A percentile compares a stretch with the other conserved stretches of the same genome.
Conservation (phyloP, 805 yeast species). For the Saccharomycopsis olivae region DNA sequence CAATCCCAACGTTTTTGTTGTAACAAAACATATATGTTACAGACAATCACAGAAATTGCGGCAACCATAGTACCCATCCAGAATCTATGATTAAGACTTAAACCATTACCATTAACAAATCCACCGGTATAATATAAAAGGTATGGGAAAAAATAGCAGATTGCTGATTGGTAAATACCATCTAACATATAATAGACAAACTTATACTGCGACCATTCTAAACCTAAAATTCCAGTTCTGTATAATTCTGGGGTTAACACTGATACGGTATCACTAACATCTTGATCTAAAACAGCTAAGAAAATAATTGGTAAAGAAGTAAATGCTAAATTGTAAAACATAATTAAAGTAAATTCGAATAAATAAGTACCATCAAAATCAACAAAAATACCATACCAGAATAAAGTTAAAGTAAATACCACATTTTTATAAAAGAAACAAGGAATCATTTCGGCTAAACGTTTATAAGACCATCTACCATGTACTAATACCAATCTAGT, state of each 20-base stretch:
- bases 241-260: conserved; percentile 63
- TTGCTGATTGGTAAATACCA: conserved; percentile 61
- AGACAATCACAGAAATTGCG: conserved; percentile 49
- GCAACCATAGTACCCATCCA: conserved; percentile 60
- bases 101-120: conserved; percentile 36
- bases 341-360: conserved; percentile 67
- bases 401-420: conserved; percentile 59
- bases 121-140: conserved; percentile 38
- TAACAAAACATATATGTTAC: conserved; percentile 54
- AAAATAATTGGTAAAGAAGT: conserved; percentile 72
- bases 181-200: conserved; percentile 57
- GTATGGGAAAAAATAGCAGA: conserved; percentile 62
- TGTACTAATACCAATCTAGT: conserved; percentile 59
- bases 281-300: conserved; percentile 67
- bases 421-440: conserved; percentile 71
- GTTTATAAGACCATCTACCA: conserved; percentile 75
- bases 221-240: conserved; percentile 52
- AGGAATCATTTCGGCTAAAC: conserved; percentile 70
- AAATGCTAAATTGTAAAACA: conserved; percentile 72
- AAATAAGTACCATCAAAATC: conserved; percentile 68
- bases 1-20: conserved; percentile 76
- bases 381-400: conserved; percentile 66
- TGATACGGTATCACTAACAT: conserved; percentile 55
- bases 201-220: conserved; percentile 49
- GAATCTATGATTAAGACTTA: conserved; percentile 52